Evolutionary conservation across 352 stramenopile species (phyloP), one percentile per base, ranked within the genome.

Genomic region (Vaucheria bursata): DNA sequence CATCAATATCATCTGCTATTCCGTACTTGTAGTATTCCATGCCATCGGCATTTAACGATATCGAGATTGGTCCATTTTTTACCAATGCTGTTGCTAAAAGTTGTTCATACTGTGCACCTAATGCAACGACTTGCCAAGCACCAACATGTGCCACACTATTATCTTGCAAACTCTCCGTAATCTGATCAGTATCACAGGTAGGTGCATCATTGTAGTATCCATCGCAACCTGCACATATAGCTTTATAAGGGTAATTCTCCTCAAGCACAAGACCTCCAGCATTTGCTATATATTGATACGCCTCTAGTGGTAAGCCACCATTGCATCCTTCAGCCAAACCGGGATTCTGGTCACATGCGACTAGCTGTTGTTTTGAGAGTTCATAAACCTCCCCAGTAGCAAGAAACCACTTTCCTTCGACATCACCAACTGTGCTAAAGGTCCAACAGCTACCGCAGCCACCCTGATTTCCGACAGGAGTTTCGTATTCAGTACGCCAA

Each of bases 401-500:
- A 6, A 84, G 34, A 49, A 45, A 84, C 68, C 71, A 81, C 7
- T 78, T 59, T 0, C 68, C 73, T 65, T 85, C 80, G 6, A 85
- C 39, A 36, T 40, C 72, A 25, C 79, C 80, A 0, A 79, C 83
- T 29, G 80, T 82, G 71, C 74, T 83, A 59, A 85, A 85, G 0
- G 78, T 38, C 80, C 80, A 85, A 77, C 80, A 85, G 18, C 59
- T 79, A 25, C 80, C 80, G 69, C 80, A 85, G 64, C 75, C 73
- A 71, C 94, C 96, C 86, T 99, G 96, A 83, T 45, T n/a, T 33
- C 32, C 31, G 18, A 70, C 77, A 64, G 76, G 77, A 34, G 98
- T 97, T 85, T 99, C 98, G 1, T 99, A 92, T 0, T 88, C 87
- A 18, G 95, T 79, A 68, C 89, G 81, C 96, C 96, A 99, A 87